Evolutionary conservation across 441 rosid species (phyloP).

Genomic region (Erysimum cheiri): DNA sequence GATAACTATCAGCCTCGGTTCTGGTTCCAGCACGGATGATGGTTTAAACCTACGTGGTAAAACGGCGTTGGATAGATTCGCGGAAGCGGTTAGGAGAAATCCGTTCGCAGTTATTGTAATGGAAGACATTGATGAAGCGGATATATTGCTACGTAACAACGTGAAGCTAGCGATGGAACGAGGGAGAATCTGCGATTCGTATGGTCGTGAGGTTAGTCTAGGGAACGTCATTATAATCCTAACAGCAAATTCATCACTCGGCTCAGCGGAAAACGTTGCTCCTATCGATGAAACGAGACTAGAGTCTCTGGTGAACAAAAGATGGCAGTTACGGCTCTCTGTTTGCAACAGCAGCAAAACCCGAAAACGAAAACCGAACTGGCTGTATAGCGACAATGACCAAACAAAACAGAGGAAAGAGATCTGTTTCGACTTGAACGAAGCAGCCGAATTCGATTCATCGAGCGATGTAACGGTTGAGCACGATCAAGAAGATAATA

Average conservation of each 20-base stretch:
- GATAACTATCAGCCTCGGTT: conserved; percentile 63
- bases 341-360: conserved; percentile 53
- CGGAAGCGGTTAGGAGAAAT: conserved; percentile 77
- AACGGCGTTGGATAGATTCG: conserved; percentile 77
- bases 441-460: conserved; percentile 65
- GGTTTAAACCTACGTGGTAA: conserved; percentile 77
- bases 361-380: conserved; percentile 70
- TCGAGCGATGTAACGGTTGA: conserved; percentile 90
- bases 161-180: conserved; percentile 88
- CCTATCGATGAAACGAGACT: conserved; percentile 70
- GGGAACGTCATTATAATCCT: conserved; percentile 88
- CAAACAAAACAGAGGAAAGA: conserved; percentile 69
- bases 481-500: conserved; percentile 63
- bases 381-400: conserved; percentile 51
- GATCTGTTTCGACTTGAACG: conserved; percentile 78
- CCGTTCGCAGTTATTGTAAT: conserved; percentile 82
- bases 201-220: conserved; percentile 91
- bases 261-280: conserved; percentile 42
- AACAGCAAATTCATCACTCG: conserved; percentile 57
- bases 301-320: conserved; percentile 53
- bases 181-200: conserved; percentile 85
- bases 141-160: conserved; percentile 68
- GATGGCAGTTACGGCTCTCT: conserved; percentile 74
- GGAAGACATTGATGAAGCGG: conserved; percentile 90
- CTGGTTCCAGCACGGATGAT: conserved; percentile 56